Evolutionary conservation across 768 basidiomycete genomes (phyloP).

Genomic region (Wakefieldia striispora): DNA sequence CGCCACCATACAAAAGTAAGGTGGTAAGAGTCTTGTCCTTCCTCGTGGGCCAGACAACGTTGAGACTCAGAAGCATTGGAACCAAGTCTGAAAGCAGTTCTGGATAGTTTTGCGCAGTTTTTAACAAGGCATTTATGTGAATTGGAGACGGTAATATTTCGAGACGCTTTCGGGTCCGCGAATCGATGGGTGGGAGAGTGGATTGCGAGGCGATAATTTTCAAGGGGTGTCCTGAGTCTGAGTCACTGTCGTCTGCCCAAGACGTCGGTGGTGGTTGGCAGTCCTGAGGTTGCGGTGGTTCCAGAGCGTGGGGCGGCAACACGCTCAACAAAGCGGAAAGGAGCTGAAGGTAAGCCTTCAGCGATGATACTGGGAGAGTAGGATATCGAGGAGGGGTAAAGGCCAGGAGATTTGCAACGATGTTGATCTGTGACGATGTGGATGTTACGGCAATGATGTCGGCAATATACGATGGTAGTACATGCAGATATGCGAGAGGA

Average conservation of each 20-base stretch:
- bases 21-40: conserved; percentile 57
- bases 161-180: conserved; percentile 62
- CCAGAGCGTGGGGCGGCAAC: conserved; percentile 53
- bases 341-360: conserved; percentile 55
- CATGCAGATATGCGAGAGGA: conserved; percentile 46
- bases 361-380: conserved; percentile 40
- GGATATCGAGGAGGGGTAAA: conserved; percentile 65
- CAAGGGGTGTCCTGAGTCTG: conserved; percentile 37
- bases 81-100: conserved; percentile 49
- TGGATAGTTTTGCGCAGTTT: conserved; percentile 38
- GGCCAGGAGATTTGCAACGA: conserved; percentile 69
- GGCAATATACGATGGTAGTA: conserved; percentile 29
- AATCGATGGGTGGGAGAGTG: conserved; percentile 47
- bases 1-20: conserved; percentile 50
- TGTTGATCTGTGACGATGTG: conserved; percentile 44
- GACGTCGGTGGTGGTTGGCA: conserved; percentile 6
- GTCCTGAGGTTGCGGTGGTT: conserved; percentile 36
- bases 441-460: conserved; percentile 33
- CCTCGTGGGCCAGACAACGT: conserved; percentile 56
- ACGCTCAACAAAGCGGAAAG: conserved; percentile 48
- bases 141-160: conserved; percentile 48
- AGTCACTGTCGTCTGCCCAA: conserved; percentile 37
- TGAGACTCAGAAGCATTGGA: conserved; percentile 55
- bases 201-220: conserved; percentile 34
- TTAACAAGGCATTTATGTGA: conserved; percentile 58